Base-by-base conservation (phyloP, 2,329 filamentous ascomycete genomes). In the Stagonosporopsis chrysanthemi region DNA sequence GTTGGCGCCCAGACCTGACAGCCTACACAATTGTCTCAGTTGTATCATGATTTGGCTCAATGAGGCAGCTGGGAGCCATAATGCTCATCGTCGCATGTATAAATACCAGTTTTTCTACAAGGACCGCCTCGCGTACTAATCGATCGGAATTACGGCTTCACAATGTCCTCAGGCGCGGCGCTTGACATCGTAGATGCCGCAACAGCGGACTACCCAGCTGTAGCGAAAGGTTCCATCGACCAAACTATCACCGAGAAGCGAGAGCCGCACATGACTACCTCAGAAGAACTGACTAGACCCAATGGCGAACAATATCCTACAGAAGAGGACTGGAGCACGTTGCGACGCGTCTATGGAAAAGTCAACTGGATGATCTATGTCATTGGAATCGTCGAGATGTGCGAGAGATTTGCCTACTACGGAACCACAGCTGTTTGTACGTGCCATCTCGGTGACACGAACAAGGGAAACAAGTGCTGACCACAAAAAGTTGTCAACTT, bases 261-360 rank as follows among this genome's bases (percentile, higher is more conserved):
- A 9, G 58, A 54, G 0, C 42, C 42, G 9, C 23, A 56, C 7
- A 31, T 31, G 12, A 55, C 54, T 3, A 40, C 56, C 11, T 58
- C 58, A 14, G 56, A 62, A 24, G 50, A 57, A 24, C 51, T 64
- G n/a, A 12, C 57, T 17, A 61, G 65, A 3, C 65, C 63, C 12
- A 65, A 71, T 60, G 67, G 70, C 49, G 62, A 69, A 24, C 59
- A 64, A 43, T 63, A 70, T 23, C 71, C 71, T 14, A 68, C 67
- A 14, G 65, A 57, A 6, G 72, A 74, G 45, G 72, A 75, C 11
- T 63, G 71, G 55, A 15, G 38, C 1, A 70, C 61, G 1, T 66
- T 75, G 15, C 72, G 69, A 26, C 69, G 69, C 11, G 70, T 75
- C 4, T 69, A 68, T 45, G 70, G 68, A 17, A 71, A 71, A 42